Base-by-base conservation (phyloP, 2,329 filamentous ascomycete species). In the Aspergillus udagawae region DNA sequence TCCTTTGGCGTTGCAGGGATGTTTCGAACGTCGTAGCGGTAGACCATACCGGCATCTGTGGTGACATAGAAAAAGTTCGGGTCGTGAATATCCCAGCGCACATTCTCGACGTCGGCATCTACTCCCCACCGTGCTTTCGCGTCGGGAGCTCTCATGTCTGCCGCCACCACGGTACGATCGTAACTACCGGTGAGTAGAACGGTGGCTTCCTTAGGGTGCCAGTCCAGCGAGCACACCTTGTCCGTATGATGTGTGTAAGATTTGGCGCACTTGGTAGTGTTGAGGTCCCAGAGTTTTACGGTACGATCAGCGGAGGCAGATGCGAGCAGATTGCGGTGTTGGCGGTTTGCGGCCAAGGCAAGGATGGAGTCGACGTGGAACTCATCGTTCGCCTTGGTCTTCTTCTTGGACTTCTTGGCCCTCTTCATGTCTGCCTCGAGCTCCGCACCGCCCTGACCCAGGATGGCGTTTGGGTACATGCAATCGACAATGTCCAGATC, bases 391-490 rank as follows among this genome's bases (percentile, higher is more conserved):
- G 89, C 84, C 80, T 93, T 94, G 51, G 84, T 83, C 83, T 92
- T 95, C 82, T 92, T 94, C 79, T 91, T 92, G 76, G 92, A 96
- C 77, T 92, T 94, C 73, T 92, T 92, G 70, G 86, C 88, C 65
- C 83, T 83, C 73, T 86, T 87, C 62, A 81, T 75, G 58, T 80
- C 79, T 27, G 53, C 61, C 49, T 66, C 61, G 28, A 64, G 66
- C 20, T 80, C 75, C 45, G 80, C 77, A 35, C 77, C 78, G 55
- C 84, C 86, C 70, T 93, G 89, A 9, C 94, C 94, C 4, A 99
- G 85, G 62, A 99, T 95, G 9, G 93, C 92, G 71, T 96, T 96
- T 23, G 94, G 94, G 71, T 97, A 99, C 90, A 99, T 96, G 85
- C 89, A 90, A 78, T 99, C 94, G 53, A 99, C 86, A 7, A 92